phyloP scores from a whole-genome alignment of 495 filamentous ascomycete species.

The Eremomyces bilateralis region DNA sequence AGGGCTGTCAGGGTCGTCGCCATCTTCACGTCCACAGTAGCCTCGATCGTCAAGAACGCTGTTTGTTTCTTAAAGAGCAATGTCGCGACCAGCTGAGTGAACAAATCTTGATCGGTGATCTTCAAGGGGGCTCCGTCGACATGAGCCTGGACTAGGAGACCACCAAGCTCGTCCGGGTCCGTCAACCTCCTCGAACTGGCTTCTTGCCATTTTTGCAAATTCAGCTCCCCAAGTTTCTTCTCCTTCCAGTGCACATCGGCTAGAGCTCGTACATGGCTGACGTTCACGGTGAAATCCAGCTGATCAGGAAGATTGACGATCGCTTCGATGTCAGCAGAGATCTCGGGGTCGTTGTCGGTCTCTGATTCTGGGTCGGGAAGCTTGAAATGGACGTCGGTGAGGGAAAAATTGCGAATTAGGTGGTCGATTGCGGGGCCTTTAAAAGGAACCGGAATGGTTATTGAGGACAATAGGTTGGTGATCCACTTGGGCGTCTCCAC shows the following conservation, averaged over 20 bases:
- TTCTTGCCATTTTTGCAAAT: conserved; percentile 60
- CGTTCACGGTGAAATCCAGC: conserved; percentile 63
- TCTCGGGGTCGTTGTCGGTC: conserved; percentile 51
- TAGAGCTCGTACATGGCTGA: conserved; percentile 47
- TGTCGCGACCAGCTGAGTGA: conserved; percentile 51
- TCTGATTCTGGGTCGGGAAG: conserved; percentile 59
- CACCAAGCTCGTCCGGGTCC: conserved; percentile 18
- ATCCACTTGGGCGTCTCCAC: conserved; percentile 58
- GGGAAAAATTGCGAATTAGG: conserved; percentile 64
- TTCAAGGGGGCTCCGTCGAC: conserved; percentile 61
- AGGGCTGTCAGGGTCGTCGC: conserved; percentile 60
- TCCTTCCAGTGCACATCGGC: conserved; percentile 60
- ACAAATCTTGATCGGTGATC: conserved; percentile 53
- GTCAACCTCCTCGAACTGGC: conserved; percentile 56
- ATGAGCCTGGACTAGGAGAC: conserved; percentile 34
- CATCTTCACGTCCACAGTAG: conserved; percentile 66
- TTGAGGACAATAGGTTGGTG: conserved; percentile 50
- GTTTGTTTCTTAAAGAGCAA: conserved; percentile 47
- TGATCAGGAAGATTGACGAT: conserved; percentile 56
- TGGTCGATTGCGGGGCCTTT: conserved; percentile 60
- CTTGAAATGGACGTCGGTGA: conserved; percentile 63
- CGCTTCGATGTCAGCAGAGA: conserved; percentile 65
- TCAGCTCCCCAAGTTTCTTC: conserved; percentile 52
- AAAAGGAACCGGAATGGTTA: conserved; percentile 69
- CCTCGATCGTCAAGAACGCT: conserved; percentile 46